These are phyloP conservation scores for Cyclotella atomus DNA, from an alignment of 108 stramenopile genomes.

Conservation along the genomic window DNA sequence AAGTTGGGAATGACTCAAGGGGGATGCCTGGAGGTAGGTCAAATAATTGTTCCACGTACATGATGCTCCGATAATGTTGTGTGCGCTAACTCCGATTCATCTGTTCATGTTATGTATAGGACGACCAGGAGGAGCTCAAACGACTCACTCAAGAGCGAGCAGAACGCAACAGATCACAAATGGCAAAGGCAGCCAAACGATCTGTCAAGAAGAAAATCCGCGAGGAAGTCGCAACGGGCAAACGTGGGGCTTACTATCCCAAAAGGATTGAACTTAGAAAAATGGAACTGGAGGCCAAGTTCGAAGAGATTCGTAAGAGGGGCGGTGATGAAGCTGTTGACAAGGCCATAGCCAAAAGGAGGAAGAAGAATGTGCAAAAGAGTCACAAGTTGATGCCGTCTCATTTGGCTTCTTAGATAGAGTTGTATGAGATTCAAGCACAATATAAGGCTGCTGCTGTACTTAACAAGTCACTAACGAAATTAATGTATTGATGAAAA, in stretches of 20 bases:
- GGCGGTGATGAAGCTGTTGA: constrained; percentile 83
- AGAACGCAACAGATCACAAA: constrained; percentile 58
- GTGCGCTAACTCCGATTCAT: neutral
- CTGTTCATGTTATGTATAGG: constrained; percentile 25
- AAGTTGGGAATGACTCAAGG: constrained; percentile 64
- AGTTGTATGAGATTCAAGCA: too few relatives aligned
- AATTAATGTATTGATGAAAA: too few relatives aligned
- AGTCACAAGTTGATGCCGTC: constrained; percentile 65
- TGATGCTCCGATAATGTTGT: too few relatives aligned
- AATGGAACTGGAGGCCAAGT: constrained; percentile 85
- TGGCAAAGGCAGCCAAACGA: constrained; percentile 68
- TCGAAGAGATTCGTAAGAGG: constrained; percentile 79
- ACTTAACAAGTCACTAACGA: neutral
- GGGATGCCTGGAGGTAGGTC: constrained; percentile 12
- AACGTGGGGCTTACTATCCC: constrained; percentile 66
- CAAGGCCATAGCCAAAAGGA: constrained; percentile 74
- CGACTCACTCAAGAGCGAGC: constrained; percentile 67
- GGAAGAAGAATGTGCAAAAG: constrained; percentile 84
- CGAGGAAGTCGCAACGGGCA: constrained; percentile 69
- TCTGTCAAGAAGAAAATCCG: constrained; percentile 75
- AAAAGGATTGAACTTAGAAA: constrained; percentile 74
- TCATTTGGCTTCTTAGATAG: constrained; percentile 6
- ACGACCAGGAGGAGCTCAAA: constrained; percentile 71
- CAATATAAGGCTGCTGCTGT: too few relatives aligned
- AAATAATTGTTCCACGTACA: neutral